Base-by-base conservation (phyloP, 345 rosid genomes). In the Eucalyptus sideroxylon region DNA sequence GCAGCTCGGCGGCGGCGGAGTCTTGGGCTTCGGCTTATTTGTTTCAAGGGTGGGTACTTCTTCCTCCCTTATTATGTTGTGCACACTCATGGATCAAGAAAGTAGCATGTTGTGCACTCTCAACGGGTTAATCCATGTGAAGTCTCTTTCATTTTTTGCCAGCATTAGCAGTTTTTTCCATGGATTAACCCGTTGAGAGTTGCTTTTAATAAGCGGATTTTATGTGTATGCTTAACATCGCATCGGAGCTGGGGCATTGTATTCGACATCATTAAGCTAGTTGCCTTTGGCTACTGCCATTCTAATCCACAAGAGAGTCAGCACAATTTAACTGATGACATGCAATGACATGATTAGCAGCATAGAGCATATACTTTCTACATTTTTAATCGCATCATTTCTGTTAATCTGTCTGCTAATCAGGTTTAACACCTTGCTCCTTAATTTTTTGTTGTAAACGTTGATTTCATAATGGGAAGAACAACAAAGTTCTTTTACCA, bases 61-160 rank as follows among this genome's bases (percentile, higher is more conserved):
- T 97, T 96, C 92, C 95, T 98, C 86, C 99, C 99, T 90, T 98
- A 1, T 53, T 53, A 53, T 17, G 56, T 17, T 53, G 56, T 19
- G 56, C 56, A 53, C 0, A 53, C 56, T 53, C 56, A 53, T 53
- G 56, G 24, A 53, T 53, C 24, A 53, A 53, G 56, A 53, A 53
- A 94, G 45, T 1, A 44, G 45, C 45, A 44, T 44, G 45, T 7
- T 42, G 44, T 42, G 44, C 44, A 7, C 44, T 42, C 44, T 42
- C 44, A 42, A 42, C 44, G 44, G 44, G 44, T 42, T 42, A 42
- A 42, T 42, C 44, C 44, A 27, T 81, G 89, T 89, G 53, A 27
- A 34, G 13, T 34, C 49, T 86, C 34, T 87, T 44, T 42, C 27
- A 81, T 50, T 47, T 72, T 34, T 65, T 77, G 89, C 47, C 50